Conservation (phyloP, 2,329 filamentous ascomycete species). For the Trichophyton simii region DNA sequence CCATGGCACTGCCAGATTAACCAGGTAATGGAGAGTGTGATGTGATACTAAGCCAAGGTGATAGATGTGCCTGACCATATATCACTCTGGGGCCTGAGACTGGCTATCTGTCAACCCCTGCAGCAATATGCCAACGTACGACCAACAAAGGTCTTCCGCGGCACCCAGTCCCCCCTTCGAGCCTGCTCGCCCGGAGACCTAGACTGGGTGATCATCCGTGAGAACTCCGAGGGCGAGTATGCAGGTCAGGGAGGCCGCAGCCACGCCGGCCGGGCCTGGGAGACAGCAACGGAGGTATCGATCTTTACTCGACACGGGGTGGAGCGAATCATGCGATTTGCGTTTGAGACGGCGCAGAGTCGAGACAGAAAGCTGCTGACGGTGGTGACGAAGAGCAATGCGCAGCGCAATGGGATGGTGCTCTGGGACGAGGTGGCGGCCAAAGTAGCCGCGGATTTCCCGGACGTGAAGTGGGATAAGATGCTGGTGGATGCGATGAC, state of each 20-base stretch:
- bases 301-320: conserved; percentile 43
- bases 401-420: conserved; percentile 44
- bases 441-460: conserved; percentile 37
- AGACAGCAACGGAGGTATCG: conserved; percentile 41
- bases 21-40: background rate
- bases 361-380: conserved; percentile 39
- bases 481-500: conserved; percentile 49
- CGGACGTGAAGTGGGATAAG: conserved; percentile 41
- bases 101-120: conserved; percentile 44
- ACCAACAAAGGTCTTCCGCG: conserved; percentile 41
- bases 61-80: conserved; percentile 45
- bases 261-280: conserved; percentile 40
- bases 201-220: conserved; percentile 45
- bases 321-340: conserved; percentile 41
- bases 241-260: conserved; percentile 43
- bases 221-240: conserved; percentile 46
- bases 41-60: background rate
- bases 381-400: conserved; percentile 45
- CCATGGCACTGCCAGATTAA: too few species aligned
- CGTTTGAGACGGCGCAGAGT: conserved; percentile 40
- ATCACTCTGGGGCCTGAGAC: conserved; percentile 43
- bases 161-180: conserved; percentile 39
- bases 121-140: conserved; percentile 48
- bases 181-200: conserved; percentile 38
- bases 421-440: conserved; percentile 44